A percentile compares a stretch with the other conserved stretches of the same genome.
Evolutionary conservation across 192 early-diverging fungal species (phyloP).

Genomic region (Oehlia diaphana): DNA sequence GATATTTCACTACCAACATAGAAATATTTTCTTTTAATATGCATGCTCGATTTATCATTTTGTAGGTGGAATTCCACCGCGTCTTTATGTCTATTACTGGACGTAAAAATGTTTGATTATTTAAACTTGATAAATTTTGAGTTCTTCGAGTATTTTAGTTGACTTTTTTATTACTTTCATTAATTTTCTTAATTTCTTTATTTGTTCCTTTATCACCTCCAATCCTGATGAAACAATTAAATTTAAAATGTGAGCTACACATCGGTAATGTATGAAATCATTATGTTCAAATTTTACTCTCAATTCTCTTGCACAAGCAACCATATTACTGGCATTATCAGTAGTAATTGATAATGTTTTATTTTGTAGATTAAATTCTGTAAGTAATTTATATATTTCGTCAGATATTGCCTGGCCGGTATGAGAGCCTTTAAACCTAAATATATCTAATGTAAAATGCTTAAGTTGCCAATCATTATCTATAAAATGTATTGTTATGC

Average conservation of each 20-base stretch:
- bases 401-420: background rate
- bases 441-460: conserved; percentile 15
- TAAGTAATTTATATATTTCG: background rate
- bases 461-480: background rate
- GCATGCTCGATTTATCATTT: too few relatives aligned
- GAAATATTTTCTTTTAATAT: too few relatives aligned
- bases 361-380: background rate
- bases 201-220: background rate
- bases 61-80: too few relatives aligned
- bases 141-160: too few relatives aligned
- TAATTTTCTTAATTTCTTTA: conserved; percentile 16
- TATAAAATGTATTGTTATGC: conserved; percentile 4
- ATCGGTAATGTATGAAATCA: background rate
- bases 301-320: background rate
- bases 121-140: too few relatives aligned
- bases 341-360: background rate
- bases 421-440: background rate
- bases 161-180: background rate
- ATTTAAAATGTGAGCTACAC: conserved; percentile 17
- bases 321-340: background rate
- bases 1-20: too few relatives aligned
- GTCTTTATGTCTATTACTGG: too few relatives aligned
- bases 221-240: background rate
- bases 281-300: background rate
- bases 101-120: too few relatives aligned